Evolutionary conservation across 1,284 basidiomycete genomes (phyloP).

Genomic region (Anthracocystis panici-leucophaei): DNA sequence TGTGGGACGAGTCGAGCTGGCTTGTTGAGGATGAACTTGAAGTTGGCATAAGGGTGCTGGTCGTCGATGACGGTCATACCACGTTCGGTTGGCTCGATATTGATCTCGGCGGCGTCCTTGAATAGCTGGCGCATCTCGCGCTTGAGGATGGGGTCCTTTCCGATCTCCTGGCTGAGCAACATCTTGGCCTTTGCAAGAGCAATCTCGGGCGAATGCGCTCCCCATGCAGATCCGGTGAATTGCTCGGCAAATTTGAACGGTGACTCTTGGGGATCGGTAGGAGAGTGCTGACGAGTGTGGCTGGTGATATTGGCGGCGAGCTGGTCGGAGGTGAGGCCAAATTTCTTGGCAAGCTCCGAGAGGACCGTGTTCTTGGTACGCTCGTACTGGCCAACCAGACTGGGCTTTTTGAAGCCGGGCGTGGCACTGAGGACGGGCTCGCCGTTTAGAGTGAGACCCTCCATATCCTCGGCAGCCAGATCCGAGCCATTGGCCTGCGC

Average conservation of each 20-base stretch:
- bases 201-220: conserved; percentile 48
- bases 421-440: conserved; percentile 67
- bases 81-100: conserved; percentile 87
- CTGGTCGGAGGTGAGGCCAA: conserved; percentile 82
- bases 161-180: conserved; percentile 89
- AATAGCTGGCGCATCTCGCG: conserved; percentile 83
- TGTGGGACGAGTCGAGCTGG: conserved; percentile 77
- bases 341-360: conserved; percentile 81
- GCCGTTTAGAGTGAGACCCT: conserved; percentile 41
- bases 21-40: conserved; percentile 93
- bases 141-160: conserved; percentile 89
- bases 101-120: conserved; percentile 81
- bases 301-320: conserved; percentile 83
- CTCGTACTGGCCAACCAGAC: conserved; percentile 87
- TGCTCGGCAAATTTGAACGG: conserved; percentile 57
- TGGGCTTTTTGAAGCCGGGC: conserved; percentile 79
- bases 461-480: conserved; percentile 73
- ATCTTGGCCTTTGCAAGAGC: conserved; percentile 75
- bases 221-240: conserved; percentile 63
- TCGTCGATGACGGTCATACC: conserved; percentile 92
- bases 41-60: conserved; percentile 88
- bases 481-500: conserved; percentile 75
- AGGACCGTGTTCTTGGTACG: conserved; percentile 83
- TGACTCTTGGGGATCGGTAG: conserved; percentile 73
- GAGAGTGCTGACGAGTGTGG: conserved; percentile 73